Percentiles rank a stretch among this genome's conserved stretches.
Conservation (phyloP, 225 moss, liverwort and hornwort genomes). For the Takakia lepidozioides region DNA sequence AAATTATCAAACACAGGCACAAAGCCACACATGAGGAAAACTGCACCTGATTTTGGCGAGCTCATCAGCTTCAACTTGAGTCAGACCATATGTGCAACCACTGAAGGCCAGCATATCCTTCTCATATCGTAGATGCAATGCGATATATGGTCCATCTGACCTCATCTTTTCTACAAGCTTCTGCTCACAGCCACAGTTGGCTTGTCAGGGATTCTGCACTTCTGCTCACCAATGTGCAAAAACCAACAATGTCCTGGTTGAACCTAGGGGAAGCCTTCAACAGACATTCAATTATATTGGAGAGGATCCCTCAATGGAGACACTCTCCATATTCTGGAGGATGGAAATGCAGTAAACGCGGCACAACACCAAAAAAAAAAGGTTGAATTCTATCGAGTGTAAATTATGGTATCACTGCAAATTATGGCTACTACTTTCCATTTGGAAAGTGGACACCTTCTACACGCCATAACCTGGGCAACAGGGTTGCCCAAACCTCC, state of each 20-base stretch:
- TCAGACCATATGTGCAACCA: conserved; percentile 84
- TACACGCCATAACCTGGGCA: too few relatives aligned
- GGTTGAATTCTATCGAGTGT: too few relatives aligned
- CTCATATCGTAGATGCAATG: conserved; percentile 89
- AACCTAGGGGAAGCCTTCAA: too few relatives aligned
- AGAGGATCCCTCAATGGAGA: too few relatives aligned
- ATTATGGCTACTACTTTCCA: too few relatives aligned
- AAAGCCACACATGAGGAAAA: neutral
- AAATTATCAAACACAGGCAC: neutral
- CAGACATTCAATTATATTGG: too few relatives aligned
- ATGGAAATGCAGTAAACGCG: too few relatives aligned
- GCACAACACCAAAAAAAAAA: too few relatives aligned
- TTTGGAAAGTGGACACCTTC: too few relatives aligned
- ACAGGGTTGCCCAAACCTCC: too few relatives aligned
- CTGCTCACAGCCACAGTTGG: conserved; percentile 49
- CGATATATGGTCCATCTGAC: conserved; percentile 73
- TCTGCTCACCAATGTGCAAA: neutral
- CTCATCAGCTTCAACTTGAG: conserved; percentile 50
- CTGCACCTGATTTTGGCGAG: conserved; percentile 55
- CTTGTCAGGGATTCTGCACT: neutral
- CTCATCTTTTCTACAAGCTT: conserved; percentile 75
- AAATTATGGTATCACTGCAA: too few relatives aligned
- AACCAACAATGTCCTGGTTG: neutral
- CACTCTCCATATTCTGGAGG: too few relatives aligned
- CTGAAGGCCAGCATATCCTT: conserved; percentile 98